Base-by-base conservation (phyloP, 768 basidiomycete species). In the Pholiota conissans region DNA sequence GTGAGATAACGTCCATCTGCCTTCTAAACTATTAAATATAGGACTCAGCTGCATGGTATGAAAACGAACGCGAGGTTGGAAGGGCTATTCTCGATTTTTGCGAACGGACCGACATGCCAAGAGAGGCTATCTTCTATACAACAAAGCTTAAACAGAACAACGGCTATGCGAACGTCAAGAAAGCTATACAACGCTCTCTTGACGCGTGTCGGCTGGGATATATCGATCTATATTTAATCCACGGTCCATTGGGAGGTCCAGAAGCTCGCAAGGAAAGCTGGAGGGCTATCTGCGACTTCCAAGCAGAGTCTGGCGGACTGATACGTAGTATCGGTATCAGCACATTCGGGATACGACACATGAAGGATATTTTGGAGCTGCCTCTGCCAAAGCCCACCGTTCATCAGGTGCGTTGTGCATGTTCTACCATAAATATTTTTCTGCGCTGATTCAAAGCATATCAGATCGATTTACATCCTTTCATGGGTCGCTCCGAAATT, bases 161-260 rank as follows among this genome's bases (percentile, higher is more conserved):
- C 37, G 78, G 79, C 24, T 84, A 85, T 65, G 74, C 77, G 3
- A 67, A 77, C 13, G 77, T 79, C 22, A 75, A 70, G 56, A 74
- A 79, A 52, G 71, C 79, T 32, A 84, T 90, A 58, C 65, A 80
- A 60, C 74, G 73, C 42, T 87, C 85, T 2, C 67, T 90, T 18
- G 67, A 80, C 24, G 71, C 68, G 52, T 84, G 78, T 67, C 79
- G 81, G 0, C 72, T 89, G n/a, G 84, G 75, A 20, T 83, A 84
- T 64, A 84, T 90, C 58, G 88, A 90, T 64, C 72, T 90, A 8
- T 91, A 89, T 71, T 79, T 90, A 55, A 78, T 90, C 29, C 88
- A 90, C 62, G 82, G 82, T 14, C 87, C 89, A 5, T 75, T 85
- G 46, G 86, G 87, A 18, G 87, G 87, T 5, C 73, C 79, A 0